Evolutionary conservation across 441 rosid species (phyloP).

Genomic region (Gossypium aridum): DNA sequence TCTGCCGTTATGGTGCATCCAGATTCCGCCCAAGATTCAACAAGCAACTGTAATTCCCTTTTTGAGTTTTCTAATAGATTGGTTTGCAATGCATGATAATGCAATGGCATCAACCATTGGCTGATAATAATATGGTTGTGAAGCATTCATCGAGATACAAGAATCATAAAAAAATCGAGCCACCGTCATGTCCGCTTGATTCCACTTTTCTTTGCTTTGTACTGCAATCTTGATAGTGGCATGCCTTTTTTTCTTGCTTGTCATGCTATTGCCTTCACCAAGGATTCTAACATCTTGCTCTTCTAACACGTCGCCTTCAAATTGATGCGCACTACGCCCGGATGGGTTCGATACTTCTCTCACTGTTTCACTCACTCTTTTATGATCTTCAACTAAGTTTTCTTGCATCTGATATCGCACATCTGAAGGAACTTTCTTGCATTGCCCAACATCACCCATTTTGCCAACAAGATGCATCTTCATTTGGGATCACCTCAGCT

Average conservation of each 20-base stretch:
- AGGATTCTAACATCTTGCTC: too few species aligned
- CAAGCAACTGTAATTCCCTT: background rate
- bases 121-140: background rate
- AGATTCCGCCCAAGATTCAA: background rate
- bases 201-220: background rate
- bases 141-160: background rate
- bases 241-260: background rate
- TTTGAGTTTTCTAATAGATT: background rate
- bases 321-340: background rate
- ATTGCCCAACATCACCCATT: background rate
- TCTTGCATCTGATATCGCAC: background rate
- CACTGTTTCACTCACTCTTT: background rate
- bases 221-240: background rate
- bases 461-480: background rate
- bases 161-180: background rate
- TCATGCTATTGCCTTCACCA: background rate
- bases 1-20: background rate
- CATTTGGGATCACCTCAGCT: background rate
- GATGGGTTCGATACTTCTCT: background rate
- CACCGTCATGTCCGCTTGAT: background rate
- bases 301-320: background rate
- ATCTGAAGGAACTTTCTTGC: background rate
- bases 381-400: background rate
- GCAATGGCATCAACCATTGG: background rate
- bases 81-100: background rate